Evolutionary conservation across 139 green algal species (phyloP), one percentile per base, ranked within the genome.

Genomic region (Bryopsis sp.): DNA sequence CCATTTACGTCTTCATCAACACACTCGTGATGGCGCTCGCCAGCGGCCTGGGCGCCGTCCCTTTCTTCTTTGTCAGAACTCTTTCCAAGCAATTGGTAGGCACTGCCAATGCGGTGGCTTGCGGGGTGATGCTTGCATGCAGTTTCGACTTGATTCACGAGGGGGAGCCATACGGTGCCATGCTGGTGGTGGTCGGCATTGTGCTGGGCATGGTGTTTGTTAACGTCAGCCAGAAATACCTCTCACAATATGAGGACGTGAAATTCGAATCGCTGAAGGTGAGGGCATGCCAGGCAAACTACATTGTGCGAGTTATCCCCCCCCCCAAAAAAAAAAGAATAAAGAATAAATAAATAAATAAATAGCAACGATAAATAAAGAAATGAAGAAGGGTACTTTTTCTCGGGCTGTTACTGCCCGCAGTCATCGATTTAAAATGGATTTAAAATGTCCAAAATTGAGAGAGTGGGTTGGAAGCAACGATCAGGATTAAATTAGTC

Each of bases 121-220:
- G 88, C 62, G 94, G 94, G 0, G 94, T 98, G 33, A 99, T 99
- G 94, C 75, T 99, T 35, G 90, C 93, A 1, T 90, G 90, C 7
- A 90, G 77, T 64, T 99, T 97, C 75, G 94, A 95, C 66, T 83
- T 99, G 19, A 71, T 99, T 7, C 85, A 94, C 48, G 94, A 97
- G 72, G 83, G 82, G 48, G 86, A 85, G 61, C 74, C 78, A 1
- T 90, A 95, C 65, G 86, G 83, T 11, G 75, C 76, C 2, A 32
- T 32, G 1, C 72, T 89, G 43, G 77, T 88, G 5, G 76, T 93
- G 6, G 15, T 74, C 1, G 88, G 90, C 15, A 79, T 96, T 71
- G 37, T 93, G 38, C 50, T 86, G 38, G 90, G 90, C 32, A 84
- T 79, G 11, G 24, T 86, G 26, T 93, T 92, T 76, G 92, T 93